Percentiles rank a stretch among this genome's conserved stretches.
These are phyloP conservation scores for Magnolia officinalis DNA, from an alignment of 164 flowering plant genomes.

Conservation along the genomic window DNA sequence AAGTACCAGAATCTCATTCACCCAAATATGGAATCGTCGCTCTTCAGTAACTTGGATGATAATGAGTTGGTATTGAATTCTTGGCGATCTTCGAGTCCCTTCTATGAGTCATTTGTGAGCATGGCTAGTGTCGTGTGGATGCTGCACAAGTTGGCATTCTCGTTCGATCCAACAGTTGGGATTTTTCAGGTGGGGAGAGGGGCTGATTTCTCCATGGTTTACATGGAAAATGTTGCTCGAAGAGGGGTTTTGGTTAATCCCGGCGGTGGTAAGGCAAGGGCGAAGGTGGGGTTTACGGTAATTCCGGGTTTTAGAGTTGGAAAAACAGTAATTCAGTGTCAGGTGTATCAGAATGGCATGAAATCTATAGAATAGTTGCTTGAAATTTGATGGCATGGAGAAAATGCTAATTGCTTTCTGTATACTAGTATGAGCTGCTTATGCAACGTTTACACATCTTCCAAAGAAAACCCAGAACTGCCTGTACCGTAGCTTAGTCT, in stretches of 20 bases:
- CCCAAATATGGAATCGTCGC: slow-evolving; percentile 75
- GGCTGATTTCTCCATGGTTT: slow-evolving; percentile 70
- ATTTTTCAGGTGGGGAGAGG: slow-evolving; percentile 86
- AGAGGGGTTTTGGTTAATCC: slow-evolving; percentile 16
- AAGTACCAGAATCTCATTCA: slow-evolving; percentile 79
- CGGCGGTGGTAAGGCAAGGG: slow-evolving; percentile 25
- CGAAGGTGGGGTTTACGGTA: slow-evolving; percentile 81
- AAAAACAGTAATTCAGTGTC: slow-evolving; percentile 71
- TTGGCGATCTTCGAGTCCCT: slow-evolving; percentile 60
- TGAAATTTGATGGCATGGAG: too few species aligned
- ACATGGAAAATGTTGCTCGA: slow-evolving; percentile 70
- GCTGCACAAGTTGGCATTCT: slow-evolving; percentile 77
- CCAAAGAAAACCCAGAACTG: not conserved
- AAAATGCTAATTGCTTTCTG: not conserved
- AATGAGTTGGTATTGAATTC: slow-evolving; percentile 54
- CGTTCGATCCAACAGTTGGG: slow-evolving; percentile 69
- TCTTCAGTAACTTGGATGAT: slow-evolving; percentile 54
- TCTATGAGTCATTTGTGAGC: slow-evolving; percentile 68
- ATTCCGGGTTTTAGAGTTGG: slow-evolving; percentile 88
- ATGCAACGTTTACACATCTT: not conserved
- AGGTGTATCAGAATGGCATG: slow-evolving; percentile 57
- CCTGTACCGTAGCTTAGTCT: not conserved
- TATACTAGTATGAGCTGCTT: not conserved
- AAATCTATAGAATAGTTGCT: slow-evolving; percentile 20
- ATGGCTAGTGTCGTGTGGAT: slow-evolving; percentile 90